Evolutionary conservation across 805 yeast species (phyloP), one percentile per base, ranked within the genome.

Genomic region (Lipomyces sp.): DNA sequence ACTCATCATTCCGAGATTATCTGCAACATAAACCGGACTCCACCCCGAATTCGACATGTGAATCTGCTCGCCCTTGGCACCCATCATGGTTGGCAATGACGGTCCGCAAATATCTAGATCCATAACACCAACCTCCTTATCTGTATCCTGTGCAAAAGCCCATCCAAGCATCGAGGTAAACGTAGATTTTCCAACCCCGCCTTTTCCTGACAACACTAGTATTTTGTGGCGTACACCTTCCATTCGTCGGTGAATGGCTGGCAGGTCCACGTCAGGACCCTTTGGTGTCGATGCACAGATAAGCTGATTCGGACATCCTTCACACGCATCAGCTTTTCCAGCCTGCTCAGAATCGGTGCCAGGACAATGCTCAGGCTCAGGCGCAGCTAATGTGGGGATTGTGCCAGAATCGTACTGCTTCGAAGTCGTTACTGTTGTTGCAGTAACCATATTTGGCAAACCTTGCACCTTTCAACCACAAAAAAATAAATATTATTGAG

Each of bases 41-140:
- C 97, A 92, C 0, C 99, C 99, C 0, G 92, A 84, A 73, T 88
- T 91, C 0, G 98, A 91, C 66, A 91, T 87, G 77, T 95, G 98
- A 1, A 95, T 84, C 35, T 87, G 83, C 74, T 93, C 98, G 30
- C 90, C 90, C 68, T 86, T 88, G 5, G 96, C 93, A 1, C 99
- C 98, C 67, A 95, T 81, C 96, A 95, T 95, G 65, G 89, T 84
- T 0, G 99, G 98, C 71, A 95, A 81, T 1, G 98, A 92, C 0
- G 99, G 99, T 0, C 99, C 99, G 79, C 99, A 95, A 48, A 95
- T 92, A 80, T 95, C 99, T 64, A 95, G 80, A 78, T 95, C 99
- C 95, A 95, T 90, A 48, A 97, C 94, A 2, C 98, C 99, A 10
- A 95, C 88, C 76, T 95, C 98, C 34, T 89, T 75, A 50, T 86